Percentiles rank a stretch among this genome's conserved stretches.
Conservation (phyloP, 805 yeast genomes). For the Ogataea neopini region DNA sequence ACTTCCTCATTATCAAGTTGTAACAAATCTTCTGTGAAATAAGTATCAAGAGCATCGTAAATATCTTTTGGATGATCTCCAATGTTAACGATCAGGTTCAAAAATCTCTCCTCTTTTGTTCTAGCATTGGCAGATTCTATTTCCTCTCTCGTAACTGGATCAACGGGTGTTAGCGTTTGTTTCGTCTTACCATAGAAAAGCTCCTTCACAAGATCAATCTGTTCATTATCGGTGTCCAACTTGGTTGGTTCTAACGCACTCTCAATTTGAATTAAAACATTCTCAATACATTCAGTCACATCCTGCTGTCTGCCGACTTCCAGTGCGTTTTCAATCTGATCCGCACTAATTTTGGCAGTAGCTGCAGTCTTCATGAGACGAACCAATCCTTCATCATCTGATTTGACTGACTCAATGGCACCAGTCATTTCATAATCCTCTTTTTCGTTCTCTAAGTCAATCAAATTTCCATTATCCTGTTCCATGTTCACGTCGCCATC, state of each 20-base stretch:
- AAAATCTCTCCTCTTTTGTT: constrained; percentile 69
- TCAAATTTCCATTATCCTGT: background rate
- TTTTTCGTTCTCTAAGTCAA: background rate
- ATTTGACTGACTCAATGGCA: constrained; percentile 2
- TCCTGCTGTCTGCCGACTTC: constrained; percentile 94
- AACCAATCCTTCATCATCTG: constrained; percentile 9
- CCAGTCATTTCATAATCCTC: constrained; percentile 2
- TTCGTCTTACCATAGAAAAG: constrained; percentile 85
- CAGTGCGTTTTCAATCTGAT: constrained; percentile 70
- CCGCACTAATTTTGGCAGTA: constrained; percentile 46
- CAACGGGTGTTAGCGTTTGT: constrained; percentile 65
- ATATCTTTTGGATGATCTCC: constrained; percentile 86
- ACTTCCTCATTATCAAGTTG: constrained; percentile 71
- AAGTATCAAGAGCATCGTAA: constrained; percentile 87
- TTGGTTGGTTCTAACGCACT: constrained; percentile 74
- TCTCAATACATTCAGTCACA: constrained; percentile 95
- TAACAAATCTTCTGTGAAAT: constrained; percentile 73
- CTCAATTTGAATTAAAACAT: constrained; percentile 87
- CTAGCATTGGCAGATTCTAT: constrained; percentile 37
- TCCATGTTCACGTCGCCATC: constrained; percentile 3
- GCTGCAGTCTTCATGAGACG: constrained; percentile 30
- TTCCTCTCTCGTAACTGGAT: constrained; percentile 31
- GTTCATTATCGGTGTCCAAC: constrained; percentile 76
- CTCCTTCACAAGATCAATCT: constrained; percentile 74
- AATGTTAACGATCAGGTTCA: constrained; percentile 80